Base-by-base conservation (phyloP, 345 rosid species). In the Populus tremula region DNA sequence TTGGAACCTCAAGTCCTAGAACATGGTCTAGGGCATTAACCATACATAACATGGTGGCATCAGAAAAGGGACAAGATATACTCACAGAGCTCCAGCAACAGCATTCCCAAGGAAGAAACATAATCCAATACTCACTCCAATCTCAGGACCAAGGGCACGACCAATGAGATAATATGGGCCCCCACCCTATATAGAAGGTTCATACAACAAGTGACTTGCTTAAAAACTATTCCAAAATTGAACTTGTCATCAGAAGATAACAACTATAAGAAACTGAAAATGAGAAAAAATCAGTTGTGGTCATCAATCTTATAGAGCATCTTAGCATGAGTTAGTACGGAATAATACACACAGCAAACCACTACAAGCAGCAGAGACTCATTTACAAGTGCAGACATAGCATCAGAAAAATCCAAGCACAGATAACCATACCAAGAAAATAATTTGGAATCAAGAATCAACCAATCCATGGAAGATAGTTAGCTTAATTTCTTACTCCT, bases 61-160 rank as follows among this genome's bases (percentile, higher is more conserved):
- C 76, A 81, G 67, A 41, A 47, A 77, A 47, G 8, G 68, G 12
- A 47, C n/a, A 43, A 20, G 67, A 86, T 77, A 69, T 74, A 89
- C 99, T 96, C 82, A 96, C 99, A 96, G 91, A 78, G 99, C 89
- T 87, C 99, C 99, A 71, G 99, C 98, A 86, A 96, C 94, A 13
- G 99, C 99, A 90, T 92, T 96, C 54, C 99, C 99, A 81, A 94
- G 97, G 85, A 96, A 96, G 83, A 96, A 96, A 87, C 99, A 96
- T 75, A 96, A 86, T 78, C 99, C 99, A 86, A 96, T 96, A 86
- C 99, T 96, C 79, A 96, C 93, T 81, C 99, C 99, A 81, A 96
- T 98, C 90, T 96, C 99, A 33, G 99, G 99, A 81, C 99, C 99
- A 88, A 96, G 93, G 72, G 99, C 98, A 67, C 99, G 99, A 73